A percentile compares a stretch with the other conserved stretches of the same genome.
Evolutionary conservation across 495 filamentous ascomycete genomes (phyloP).

Genomic region (Xylaria acuta): DNA sequence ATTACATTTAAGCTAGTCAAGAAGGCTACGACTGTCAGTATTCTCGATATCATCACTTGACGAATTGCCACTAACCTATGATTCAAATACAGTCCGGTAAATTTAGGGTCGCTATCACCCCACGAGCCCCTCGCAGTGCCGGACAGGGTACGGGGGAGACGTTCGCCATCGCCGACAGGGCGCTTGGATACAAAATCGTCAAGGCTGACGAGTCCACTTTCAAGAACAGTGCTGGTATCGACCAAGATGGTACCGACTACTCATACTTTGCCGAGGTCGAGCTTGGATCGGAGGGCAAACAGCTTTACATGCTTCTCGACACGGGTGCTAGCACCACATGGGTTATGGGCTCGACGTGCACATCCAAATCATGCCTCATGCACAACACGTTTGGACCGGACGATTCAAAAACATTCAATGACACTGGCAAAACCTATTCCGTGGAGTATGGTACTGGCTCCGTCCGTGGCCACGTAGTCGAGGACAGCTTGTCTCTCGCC

Average conservation of each 20-base stretch:
- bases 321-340: slow-evolving; percentile 80
- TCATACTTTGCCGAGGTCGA: slow-evolving; percentile 76
- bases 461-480: slow-evolving; percentile 66
- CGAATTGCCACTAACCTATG: neutral
- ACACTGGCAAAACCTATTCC: slow-evolving; percentile 55
- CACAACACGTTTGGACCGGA: slow-evolving; percentile 71
- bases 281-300: slow-evolving; percentile 68
- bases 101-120: slow-evolving; percentile 24
- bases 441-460: slow-evolving; percentile 76
- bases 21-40: slow-evolving; percentile 33
- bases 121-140: neutral
- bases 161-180: slow-evolving; percentile 39
- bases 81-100: slow-evolving; percentile 12
- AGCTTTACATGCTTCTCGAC: slow-evolving; percentile 77
- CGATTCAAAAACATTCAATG: slow-evolving; percentile 63
- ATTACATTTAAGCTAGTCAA: slow-evolving; percentile 39
- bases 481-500: slow-evolving; percentile 69
- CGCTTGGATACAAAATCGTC: slow-evolving; percentile 64
- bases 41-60: neutral
- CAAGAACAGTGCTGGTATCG: slow-evolving; percentile 66
- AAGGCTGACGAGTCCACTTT: slow-evolving; percentile 58
- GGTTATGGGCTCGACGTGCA: slow-evolving; percentile 75
- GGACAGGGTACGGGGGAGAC: slow-evolving; percentile 15
- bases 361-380: slow-evolving; percentile 60
- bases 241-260: slow-evolving; percentile 78